Base-by-base conservation (phyloP, 108 stramenopile genomes). In the Aureococcus anophagefferens region DNA sequence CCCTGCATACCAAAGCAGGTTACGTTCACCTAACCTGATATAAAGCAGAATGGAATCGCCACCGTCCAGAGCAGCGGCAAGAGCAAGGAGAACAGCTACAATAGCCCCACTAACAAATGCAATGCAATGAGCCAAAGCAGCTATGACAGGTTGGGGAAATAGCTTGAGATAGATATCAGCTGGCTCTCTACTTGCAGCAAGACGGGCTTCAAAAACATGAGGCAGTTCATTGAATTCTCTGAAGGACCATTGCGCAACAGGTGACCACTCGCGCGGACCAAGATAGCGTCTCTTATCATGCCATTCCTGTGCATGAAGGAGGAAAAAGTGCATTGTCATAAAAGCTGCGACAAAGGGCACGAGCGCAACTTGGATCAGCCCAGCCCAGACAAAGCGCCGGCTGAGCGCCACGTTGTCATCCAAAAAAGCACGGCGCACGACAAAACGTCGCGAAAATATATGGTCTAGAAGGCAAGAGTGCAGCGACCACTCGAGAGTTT, bases 271-370 rank as follows among this genome's bases (percentile, higher is more conserved):
- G 30, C 82, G 66, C 18, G 82, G 82, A 4, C 82, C 82, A 30
- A 83, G 74, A 69, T 83, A 83, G 62, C 67, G 70, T 69, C 71
- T 62, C 70, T 71, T 3, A 66, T 68, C 72, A 81, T 34, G 83
- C 76, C 80, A 83, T 63, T 81, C 80, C 70, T 83, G 83, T 14
- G 79, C 79, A 63, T 83, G 76, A 68, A 79, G 77, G 37, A 83
- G 63, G 79, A 83, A 81, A 70, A 81, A 81, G 63, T 81, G 68
- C 59, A 80, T 72, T 29, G 77, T 46, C 83, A 83, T 78, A 71
- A 81, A 83, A 18, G 81, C 65, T 33, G 81, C 64, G 59, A 78
- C 59, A 46, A 83, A 83, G 21, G 83, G 83, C 71, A 83, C 66
- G 33, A 81, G 70, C 35, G 70, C 65, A 28, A 83, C 71, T 25